Conservation (phyloP, 1,139 yeast species). For the Hansenula sp. region DNA sequence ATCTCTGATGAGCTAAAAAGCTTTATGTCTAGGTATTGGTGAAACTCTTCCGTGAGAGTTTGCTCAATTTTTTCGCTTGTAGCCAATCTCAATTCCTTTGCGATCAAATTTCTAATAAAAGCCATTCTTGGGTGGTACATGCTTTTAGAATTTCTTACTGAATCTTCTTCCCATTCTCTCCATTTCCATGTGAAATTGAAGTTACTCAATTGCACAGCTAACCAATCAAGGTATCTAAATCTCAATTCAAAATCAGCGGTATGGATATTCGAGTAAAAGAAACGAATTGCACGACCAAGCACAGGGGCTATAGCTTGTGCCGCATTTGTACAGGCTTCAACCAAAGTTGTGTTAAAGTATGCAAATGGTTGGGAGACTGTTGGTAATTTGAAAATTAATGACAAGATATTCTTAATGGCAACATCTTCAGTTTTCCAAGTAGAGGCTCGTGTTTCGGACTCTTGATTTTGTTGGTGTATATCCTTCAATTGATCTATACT, state of each 20-base stretch:
- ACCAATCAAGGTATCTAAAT: slow-evolving; percentile 82
- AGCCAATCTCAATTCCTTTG: slow-evolving; percentile 76
- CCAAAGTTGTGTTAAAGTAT: slow-evolving; percentile 82
- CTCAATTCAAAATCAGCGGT: slow-evolving; percentile 73
- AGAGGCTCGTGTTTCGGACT: slow-evolving; percentile 31
- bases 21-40: slow-evolving; percentile 55
- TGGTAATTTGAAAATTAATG: slow-evolving; percentile 77
- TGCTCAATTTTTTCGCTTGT: slow-evolving; percentile 68
- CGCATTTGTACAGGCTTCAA: slow-evolving; percentile 82
- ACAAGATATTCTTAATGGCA: slow-evolving; percentile 77
- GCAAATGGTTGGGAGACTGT: slow-evolving; percentile 60
- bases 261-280: slow-evolving; percentile 66
- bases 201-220: slow-evolving; percentile 88
- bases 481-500: slow-evolving; percentile 67
- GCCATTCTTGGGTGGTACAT: slow-evolving; percentile 68
- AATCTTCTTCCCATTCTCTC: slow-evolving; percentile 85
- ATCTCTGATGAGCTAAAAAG: slow-evolving; percentile 34
- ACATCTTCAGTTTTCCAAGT: slow-evolving; percentile 94
- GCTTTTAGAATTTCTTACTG: slow-evolving; percentile 33
- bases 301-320: slow-evolving; percentile 94
- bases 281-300: slow-evolving; percentile 89
- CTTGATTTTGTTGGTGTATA: slow-evolving; percentile 31
- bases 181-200: slow-evolving; percentile 98
- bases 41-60: slow-evolving; percentile 74
- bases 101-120: slow-evolving; percentile 74